A percentile compares a stretch with the other conserved stretches of the same genome.
Evolutionary conservation across 73 alveolate genomes (phyloP).

Genomic region (Paraurostyla sp.): DNA sequence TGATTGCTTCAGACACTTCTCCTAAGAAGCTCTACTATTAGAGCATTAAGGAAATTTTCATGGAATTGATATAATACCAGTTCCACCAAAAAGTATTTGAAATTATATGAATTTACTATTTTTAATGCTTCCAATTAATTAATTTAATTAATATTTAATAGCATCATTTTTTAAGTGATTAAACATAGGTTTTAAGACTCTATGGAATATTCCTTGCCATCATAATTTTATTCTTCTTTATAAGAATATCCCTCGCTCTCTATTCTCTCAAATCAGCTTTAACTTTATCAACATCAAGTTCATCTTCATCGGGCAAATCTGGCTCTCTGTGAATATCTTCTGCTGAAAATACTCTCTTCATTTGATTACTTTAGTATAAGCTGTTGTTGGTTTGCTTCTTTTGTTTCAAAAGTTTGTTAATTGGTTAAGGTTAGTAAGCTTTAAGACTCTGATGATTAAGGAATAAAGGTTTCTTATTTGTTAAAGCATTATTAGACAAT

Average conservation of each 20-base stretch:
- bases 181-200: slow-evolving; percentile 17
- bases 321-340: slow-evolving; percentile 31
- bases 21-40: background rate
- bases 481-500: too few relatives aligned
- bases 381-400: background rate
- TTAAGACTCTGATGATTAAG: too few relatives aligned
- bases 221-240: slow-evolving; percentile 33
- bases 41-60: slow-evolving; percentile 21
- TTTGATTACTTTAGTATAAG: background rate
- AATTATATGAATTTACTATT: too few relatives aligned
- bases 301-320: background rate
- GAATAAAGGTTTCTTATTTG: too few relatives aligned
- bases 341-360: slow-evolving; percentile 53
- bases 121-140: too few relatives aligned
- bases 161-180: slow-evolving; percentile 11
- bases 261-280: background rate
- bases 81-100: background rate
- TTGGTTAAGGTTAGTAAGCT: background rate
- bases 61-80: background rate
- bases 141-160: too few relatives aligned
- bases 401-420: background rate
- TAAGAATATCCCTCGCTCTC: slow-evolving; percentile 9
- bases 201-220: slow-evolving; percentile 10
- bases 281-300: background rate
- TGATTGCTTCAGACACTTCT: background rate